These are phyloP conservation scores for Gyromitra esculenta DNA, from an alignment of 2,329 filamentous ascomycete genomes.

Conservation along the genomic window DNA sequence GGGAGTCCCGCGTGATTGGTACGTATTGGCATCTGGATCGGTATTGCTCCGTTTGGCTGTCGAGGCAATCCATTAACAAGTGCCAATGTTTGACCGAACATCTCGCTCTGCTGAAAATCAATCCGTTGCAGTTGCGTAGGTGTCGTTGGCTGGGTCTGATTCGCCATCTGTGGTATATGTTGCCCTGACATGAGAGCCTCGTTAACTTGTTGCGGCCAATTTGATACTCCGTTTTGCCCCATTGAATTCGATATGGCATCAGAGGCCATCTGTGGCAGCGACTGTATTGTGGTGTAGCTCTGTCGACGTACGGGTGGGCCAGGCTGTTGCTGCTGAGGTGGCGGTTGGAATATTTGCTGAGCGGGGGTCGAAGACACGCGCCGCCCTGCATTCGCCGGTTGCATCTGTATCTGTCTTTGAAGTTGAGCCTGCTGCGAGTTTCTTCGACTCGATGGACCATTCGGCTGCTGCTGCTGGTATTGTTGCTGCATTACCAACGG, in stretches of 20 bases:
- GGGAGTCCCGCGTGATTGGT: constrained; percentile 33
- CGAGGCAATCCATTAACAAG: constrained; percentile 15
- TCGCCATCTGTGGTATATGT: constrained; percentile 6
- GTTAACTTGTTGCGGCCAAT: constrained; percentile 24
- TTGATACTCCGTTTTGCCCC: not conserved
- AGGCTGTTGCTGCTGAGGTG: constrained; percentile 22
- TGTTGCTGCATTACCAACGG: not conserved
- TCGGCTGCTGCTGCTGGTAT: not conserved
- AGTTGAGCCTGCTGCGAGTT: constrained; percentile 27
- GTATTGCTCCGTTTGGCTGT: constrained; percentile 13
- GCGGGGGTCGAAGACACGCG: constrained; percentile 33
- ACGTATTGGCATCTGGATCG: constrained; percentile 32
- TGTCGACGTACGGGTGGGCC: constrained; percentile 21
- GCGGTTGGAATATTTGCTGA: constrained; percentile 19
- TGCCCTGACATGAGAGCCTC: constrained; percentile 5
- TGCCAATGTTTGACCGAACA: not conserved
- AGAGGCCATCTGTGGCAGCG: constrained; percentile 12
- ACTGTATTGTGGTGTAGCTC: constrained; percentile 20
- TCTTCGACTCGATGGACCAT: constrained; percentile 19
- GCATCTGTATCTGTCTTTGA: constrained; percentile 37
- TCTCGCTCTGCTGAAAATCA: constrained; percentile 1
- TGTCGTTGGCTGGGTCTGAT: constrained; percentile 20
- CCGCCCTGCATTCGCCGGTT: constrained; percentile 6
- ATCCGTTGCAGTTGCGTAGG: constrained; percentile 14
- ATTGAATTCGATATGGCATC: constrained; percentile 30